Evolutionary conservation across 2,329 filamentous ascomycete species (phyloP), one percentile per base, ranked within the genome.

Genomic region (Tolypocladium sp.): DNA sequence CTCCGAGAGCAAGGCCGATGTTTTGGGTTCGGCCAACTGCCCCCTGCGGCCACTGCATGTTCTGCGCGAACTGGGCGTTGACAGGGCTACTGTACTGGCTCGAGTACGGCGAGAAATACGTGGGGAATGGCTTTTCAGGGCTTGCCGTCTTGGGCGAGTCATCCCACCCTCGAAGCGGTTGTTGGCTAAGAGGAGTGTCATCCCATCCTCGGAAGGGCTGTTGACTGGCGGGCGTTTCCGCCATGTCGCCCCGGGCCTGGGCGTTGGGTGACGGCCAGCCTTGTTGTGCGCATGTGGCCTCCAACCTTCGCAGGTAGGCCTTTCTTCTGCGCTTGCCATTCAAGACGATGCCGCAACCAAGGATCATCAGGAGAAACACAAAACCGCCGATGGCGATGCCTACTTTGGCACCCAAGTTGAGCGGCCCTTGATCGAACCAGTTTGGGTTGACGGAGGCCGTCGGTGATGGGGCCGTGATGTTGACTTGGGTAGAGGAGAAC

Each of bases 71-170:
- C 1, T 70, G 71, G 0, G 72, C 78, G 57, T 75, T 81, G 60
- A 83, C 75, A 0, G 84, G 84, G 65, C 82, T 85, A 68, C 75
- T 83, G 70, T 79, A 86, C 60, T 84, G 81, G 46, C 82, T 84
- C 25, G 75, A 77, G 66, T 86, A 87, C 0, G 84, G 84, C 4
- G 82, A 85, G 63, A 84, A 79, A 70, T 85, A 83, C 8, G 74
- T 77, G 1, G 74, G 71, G 62, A 74, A 76, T 0, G 65, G 61
- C 60, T 71, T 71, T 53, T 78, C 75, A 2, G 74, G 74, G 51
- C 67, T 68, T 2, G 73, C 74, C 53, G 77, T 81, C 59, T 78
- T 63, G 0, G 77, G 83, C 33, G 78, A 83, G 62, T 82, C 79
- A 30, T 80, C 78, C 81, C 82, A 85, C 37, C 76, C 74, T 40